Evolutionary conservation across 345 rosid genomes (phyloP).

Genomic region (Erysimum cheiranthoides): DNA sequence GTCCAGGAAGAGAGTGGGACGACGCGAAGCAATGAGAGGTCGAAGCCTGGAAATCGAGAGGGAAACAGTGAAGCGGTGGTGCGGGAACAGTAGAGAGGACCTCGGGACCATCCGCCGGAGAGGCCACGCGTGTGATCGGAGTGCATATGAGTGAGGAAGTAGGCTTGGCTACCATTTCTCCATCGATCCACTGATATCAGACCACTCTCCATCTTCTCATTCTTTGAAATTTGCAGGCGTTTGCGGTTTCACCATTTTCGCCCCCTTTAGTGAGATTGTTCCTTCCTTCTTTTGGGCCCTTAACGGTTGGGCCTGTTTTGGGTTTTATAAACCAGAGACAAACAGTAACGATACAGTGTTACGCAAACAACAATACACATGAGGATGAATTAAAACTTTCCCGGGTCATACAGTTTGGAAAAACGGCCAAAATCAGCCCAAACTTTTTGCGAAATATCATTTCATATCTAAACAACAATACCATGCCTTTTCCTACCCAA

Average conservation of each 20-base stretch:
- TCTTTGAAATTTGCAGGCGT: background rate
- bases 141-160: constrained; percentile 83
- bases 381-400: background rate
- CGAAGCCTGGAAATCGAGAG: constrained; percentile 64
- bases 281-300: background rate
- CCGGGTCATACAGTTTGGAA: no score
- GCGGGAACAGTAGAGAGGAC: constrained; percentile 80
- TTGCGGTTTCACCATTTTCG: background rate
- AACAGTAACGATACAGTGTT: background rate
- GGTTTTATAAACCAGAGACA: background rate
- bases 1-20: constrained; percentile 64
- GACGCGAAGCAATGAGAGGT: constrained; percentile 67
- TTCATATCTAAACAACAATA: no score
- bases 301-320: background rate
- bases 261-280: background rate
- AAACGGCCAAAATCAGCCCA: no score
- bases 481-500: no score
- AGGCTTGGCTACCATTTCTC: constrained; percentile 67
- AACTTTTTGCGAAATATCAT: no score
- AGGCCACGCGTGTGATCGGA: constrained; percentile 77
- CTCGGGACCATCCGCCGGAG: constrained; percentile 58
- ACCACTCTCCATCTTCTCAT: constrained; percentile 64
- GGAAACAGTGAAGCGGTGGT: constrained; percentile 77
- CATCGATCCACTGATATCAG: constrained; percentile 80
- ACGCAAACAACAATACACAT: background rate